Evolutionary conservation across 2,329 filamentous ascomycete genomes (phyloP), one percentile per base, ranked within the genome.

Genomic region (Fusarium longipes): DNA sequence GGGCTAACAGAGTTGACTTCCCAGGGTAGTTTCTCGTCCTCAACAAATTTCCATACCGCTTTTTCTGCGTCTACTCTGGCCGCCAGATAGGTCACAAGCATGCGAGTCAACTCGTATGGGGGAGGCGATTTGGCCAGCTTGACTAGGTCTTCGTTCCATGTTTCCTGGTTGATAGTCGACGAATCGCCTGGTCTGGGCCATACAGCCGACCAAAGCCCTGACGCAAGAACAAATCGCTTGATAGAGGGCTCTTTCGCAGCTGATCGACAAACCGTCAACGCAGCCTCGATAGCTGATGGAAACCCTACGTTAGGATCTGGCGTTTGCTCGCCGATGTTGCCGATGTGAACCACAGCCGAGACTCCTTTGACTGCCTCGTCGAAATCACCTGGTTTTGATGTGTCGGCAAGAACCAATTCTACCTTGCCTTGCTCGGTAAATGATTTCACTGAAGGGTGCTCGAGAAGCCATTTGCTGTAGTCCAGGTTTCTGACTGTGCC

Each of bases 31-130:
- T 65, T 64, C 25, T 72, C 48, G 1, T 72, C 70, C 5, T 48
- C 29, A 1, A 36, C 65, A 14, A 64, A 72, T 10, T 70, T 70
- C 70, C 67, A 72, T 5, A 72, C 42, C 1, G 70, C 70, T 22
- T 65, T 70, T n/a, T 72, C 70, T 0, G 64, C 53, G 4, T 72
- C 70, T 1, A 54, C 42, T 15, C 69, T 70, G 1, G 54, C 38
- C 6, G 48, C 67, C 3, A 64, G 35, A 10, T 67, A 67, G 0
- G 66, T 56, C 0, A 56, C 22, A 3, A 72, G 43, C 4, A 58
- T 45, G 0, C 69, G 56, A 5, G 55, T 57, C 11, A 67, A 15
- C 0, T 53, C 61, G 17, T 70, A 72, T 1, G 70, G 70, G 0
- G 70, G 69, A 1, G 70, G 70, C 10, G 67, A 58, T 35, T 61